Evolutionary conservation across 2,329 filamentous ascomycete species (phyloP).

Genomic region (Pseudocercospora pini-densiflorae): DNA sequence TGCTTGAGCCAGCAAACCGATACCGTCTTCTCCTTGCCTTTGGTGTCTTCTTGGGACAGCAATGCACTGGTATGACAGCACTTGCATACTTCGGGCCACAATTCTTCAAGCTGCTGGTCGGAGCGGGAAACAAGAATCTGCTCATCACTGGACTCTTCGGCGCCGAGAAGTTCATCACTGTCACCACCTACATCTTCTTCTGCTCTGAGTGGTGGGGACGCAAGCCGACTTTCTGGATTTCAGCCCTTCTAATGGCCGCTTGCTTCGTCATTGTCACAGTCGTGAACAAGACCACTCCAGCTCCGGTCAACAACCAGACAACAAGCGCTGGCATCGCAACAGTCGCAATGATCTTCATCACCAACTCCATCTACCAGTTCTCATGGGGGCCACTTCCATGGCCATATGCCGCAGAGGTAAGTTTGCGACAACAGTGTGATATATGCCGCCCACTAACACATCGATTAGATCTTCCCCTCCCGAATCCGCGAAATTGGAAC

Average conservation of each 20-base stretch:
- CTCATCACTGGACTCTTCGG: slow-evolving; percentile 60
- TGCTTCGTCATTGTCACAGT: slow-evolving; percentile 43
- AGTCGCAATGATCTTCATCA: slow-evolving; percentile 60
- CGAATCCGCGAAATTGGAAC: slow-evolving; percentile 57
- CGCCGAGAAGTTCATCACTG: slow-evolving; percentile 55
- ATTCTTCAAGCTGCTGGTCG: slow-evolving; percentile 59
- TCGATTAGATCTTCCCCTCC: slow-evolving; percentile 56
- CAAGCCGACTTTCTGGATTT: slow-evolving; percentile 35
- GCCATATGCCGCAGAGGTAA: slow-evolving; percentile 51
- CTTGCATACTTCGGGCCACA: slow-evolving; percentile 61
- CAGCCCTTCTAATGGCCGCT: slow-evolving; percentile 40
- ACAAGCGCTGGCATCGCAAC: slow-evolving; percentile 54
- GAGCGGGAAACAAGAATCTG: slow-evolving; percentile 50
- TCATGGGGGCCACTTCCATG: slow-evolving; percentile 57
- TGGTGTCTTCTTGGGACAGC: slow-evolving; percentile 58
- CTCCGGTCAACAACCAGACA: slow-evolving; percentile 32
- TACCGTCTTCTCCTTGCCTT: slow-evolving; percentile 51
- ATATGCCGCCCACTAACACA: too few relatives aligned
- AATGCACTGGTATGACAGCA: slow-evolving; percentile 59
- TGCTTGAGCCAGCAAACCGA: slow-evolving; percentile 52
- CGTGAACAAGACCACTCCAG: slow-evolving; percentile 40
- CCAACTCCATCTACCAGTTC: slow-evolving; percentile 58
- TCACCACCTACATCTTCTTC: slow-evolving; percentile 56
- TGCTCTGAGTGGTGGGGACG: slow-evolving; percentile 56
- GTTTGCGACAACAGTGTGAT: too few relatives aligned